Evolutionary conservation across 306 rosid species (phyloP).

Genomic region (Acmispon strigosus): DNA sequence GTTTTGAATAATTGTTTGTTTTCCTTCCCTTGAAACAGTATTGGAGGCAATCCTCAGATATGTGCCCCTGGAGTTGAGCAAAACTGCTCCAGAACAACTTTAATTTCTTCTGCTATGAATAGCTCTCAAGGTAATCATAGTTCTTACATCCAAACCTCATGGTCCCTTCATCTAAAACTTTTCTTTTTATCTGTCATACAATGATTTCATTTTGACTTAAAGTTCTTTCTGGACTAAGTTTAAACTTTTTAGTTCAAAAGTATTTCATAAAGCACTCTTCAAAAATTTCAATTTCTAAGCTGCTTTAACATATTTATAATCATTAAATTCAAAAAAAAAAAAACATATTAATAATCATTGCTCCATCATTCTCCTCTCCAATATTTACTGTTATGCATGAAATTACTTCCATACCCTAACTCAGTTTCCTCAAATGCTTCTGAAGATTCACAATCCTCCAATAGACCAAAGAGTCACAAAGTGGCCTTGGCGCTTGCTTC

Average conservation of each 20-base stretch:
- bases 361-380: not conserved
- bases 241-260: not conserved
- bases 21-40: constrained; percentile 41
- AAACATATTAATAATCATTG: constrained; percentile 14
- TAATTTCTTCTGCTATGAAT: constrained; percentile 29
- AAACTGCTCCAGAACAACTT: constrained; percentile 50
- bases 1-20: not conserved
- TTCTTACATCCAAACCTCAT: constrained; percentile 13
- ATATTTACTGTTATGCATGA: not conserved
- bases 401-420: constrained; percentile 23
- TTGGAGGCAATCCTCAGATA: constrained; percentile 74
- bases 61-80: constrained; percentile 53
- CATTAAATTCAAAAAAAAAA: too few relatives aligned
- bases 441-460: constrained; percentile 48
- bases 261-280: not conserved
- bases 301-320: constrained; percentile 5
- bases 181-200: constrained; percentile 1
- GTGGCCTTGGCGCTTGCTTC: constrained; percentile 78
- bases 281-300: not conserved
- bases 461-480: constrained; percentile 60
- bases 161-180: constrained; percentile 5
- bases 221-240: constrained; percentile 13
- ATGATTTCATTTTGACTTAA: constrained; percentile 15
- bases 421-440: constrained; percentile 15
- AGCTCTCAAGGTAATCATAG: constrained; percentile 58